These are phyloP conservation scores for Pyrenophora seminiperda DNA, from an alignment of 2,329 filamentous ascomycete species.

Conservation along the genomic window DNA sequence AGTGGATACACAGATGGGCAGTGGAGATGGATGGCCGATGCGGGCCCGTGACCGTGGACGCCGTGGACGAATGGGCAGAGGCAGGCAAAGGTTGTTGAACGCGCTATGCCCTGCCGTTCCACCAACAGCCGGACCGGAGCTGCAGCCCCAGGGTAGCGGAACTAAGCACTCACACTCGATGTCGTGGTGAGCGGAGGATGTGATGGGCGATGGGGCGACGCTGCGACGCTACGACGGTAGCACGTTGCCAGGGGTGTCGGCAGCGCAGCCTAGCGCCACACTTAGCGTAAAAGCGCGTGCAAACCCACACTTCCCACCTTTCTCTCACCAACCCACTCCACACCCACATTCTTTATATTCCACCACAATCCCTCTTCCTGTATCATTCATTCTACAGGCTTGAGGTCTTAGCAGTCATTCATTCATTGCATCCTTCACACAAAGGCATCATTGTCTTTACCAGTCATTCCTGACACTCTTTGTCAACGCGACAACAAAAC, in stretches of 20 bases:
- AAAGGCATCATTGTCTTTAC: constrained; percentile 43
- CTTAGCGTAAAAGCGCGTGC: constrained; percentile 8
- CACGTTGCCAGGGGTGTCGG: constrained; percentile 27
- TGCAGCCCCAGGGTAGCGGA: constrained; percentile 22
- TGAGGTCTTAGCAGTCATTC: constrained; percentile 45
- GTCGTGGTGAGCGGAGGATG: constrained; percentile 28
- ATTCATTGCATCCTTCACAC: constrained; percentile 31
- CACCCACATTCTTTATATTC: constrained; percentile 35
- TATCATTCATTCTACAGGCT: constrained; percentile 42
- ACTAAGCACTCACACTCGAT: constrained; percentile 12
- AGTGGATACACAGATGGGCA: no score
- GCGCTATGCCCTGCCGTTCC: constrained; percentile 28
- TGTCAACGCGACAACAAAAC: constrained; percentile 27
- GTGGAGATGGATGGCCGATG: constrained; percentile 7
- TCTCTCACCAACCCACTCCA: constrained; percentile 20
- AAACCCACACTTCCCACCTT: constrained; percentile 10
- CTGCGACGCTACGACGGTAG: no score
- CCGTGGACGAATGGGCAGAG: constrained; percentile 3
- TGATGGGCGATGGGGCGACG: no score
- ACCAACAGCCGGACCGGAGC: constrained; percentile 28
- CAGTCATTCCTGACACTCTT: constrained; percentile 40
- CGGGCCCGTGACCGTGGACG: background rate
- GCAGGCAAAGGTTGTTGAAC: constrained; percentile 25
- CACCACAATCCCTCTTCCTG: constrained; percentile 20
- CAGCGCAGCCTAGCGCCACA: background rate